A percentile compares a stretch with the other conserved stretches of the same genome.
phyloP scores from a whole-genome alignment of 2,329 filamentous ascomycete species.

The Aspergillus uvarum region DNA sequence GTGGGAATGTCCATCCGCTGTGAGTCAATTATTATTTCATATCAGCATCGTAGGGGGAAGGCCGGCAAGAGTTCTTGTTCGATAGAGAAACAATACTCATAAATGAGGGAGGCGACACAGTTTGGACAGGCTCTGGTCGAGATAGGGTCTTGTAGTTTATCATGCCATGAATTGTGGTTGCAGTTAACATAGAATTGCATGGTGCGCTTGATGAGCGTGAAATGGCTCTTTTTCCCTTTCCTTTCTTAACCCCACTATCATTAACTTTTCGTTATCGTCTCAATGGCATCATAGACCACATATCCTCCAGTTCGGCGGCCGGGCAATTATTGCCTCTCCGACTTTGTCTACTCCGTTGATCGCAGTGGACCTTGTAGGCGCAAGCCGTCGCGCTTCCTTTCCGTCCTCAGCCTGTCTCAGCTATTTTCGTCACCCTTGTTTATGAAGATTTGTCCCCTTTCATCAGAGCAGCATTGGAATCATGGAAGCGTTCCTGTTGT shows the following conservation, averaged over 20 bases:
- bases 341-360: not conserved
- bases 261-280: not conserved
- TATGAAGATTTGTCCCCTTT: not conserved
- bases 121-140: not conserved
- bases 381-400: not conserved
- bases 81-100: too few species aligned
- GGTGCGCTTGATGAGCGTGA: not conserved
- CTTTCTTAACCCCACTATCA: not conserved
- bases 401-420: not conserved
- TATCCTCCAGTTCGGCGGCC: not conserved
- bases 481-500: not conserved
- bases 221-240: not conserved
- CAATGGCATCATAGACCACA: conserved; percentile 4
- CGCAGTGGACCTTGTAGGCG: not conserved
- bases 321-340: not conserved
- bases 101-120: too few species aligned
- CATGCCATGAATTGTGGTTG: not conserved
- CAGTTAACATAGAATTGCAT: not conserved
- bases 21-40: not conserved
- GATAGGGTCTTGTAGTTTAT: not conserved
- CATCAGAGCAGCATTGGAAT: not conserved
- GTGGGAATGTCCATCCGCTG: conserved; percentile 7
- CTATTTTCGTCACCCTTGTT: conserved; percentile 1
- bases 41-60: not conserved
- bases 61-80: not conserved